These are phyloP conservation scores for Ustilago nuda DNA, from an alignment of 1,284 basidiomycete genomes.

Conservation along the genomic window DNA sequence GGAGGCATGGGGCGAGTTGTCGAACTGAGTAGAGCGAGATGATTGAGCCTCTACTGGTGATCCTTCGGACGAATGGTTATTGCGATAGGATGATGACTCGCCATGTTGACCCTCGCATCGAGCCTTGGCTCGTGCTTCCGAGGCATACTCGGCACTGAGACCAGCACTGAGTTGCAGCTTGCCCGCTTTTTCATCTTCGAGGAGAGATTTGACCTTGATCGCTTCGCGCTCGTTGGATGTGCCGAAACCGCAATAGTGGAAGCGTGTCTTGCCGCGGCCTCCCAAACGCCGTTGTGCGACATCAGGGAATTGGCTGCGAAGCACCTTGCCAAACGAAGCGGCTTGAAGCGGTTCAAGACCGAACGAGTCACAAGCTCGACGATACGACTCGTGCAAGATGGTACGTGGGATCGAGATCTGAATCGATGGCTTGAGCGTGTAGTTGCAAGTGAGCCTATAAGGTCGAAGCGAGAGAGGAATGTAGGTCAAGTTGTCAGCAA, in stretches of 20 bases:
- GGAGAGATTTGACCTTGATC: slow-evolving; percentile 49
- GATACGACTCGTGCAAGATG: slow-evolving; percentile 54
- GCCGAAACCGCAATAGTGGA: slow-evolving; percentile 56
- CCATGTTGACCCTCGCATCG: slow-evolving; percentile 34
- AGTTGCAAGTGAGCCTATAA: slow-evolving; percentile 49
- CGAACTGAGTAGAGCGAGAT: slow-evolving; percentile 19
- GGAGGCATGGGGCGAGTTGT: slow-evolving; percentile 30
- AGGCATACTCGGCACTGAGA: slow-evolving; percentile 41
- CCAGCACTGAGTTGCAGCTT: slow-evolving; percentile 51
- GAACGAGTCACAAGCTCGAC: slow-evolving; percentile 46
- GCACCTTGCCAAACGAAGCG: slow-evolving; percentile 54
- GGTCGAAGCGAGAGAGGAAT: neutral
- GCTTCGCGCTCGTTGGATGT: slow-evolving; percentile 54
- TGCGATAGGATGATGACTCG: slow-evolving; percentile 23
- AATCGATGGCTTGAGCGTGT: slow-evolving; percentile 52
- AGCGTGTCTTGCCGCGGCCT: slow-evolving; percentile 54
- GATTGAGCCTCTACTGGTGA: slow-evolving; percentile 17
- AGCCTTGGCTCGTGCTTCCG: slow-evolving; percentile 26
- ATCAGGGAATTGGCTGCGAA: slow-evolving; percentile 51
- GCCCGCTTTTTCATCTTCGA: slow-evolving; percentile 53
- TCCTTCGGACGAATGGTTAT: slow-evolving; percentile 18
- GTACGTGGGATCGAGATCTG: slow-evolving; percentile 55
- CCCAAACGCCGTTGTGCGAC: slow-evolving; percentile 47
- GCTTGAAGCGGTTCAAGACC: slow-evolving; percentile 51
- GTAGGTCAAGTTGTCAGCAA: neutral